Evolutionary conservation across 1,284 basidiomycete species (phyloP), one percentile per base, ranked within the genome.

Genomic region (Apiotrichum gamsii): DNA sequence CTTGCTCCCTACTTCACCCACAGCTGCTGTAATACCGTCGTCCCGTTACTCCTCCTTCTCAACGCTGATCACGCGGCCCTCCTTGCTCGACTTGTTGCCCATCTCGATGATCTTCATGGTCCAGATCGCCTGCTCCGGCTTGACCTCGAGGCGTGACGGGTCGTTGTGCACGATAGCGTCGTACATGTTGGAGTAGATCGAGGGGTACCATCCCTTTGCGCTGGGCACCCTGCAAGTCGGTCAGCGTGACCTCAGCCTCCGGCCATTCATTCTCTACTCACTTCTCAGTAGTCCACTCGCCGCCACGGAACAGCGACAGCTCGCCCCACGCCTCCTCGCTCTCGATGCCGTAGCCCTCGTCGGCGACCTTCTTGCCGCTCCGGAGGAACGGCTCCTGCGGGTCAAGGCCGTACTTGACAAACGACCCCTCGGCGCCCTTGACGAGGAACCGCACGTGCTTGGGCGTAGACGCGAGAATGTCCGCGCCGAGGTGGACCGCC

Each of bases 341-440:
- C 49, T 59, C 58, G 20, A 53, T 38, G 18, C 52, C 50, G 39
- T 54, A 50, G 39, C 60, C 61, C 38, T 52, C 32, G 41, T 54
- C 43, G 43, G 31, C 45, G 10, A 53, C 49, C 38, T 48, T 49
- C 39, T 56, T 59, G 19, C 54, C 54, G 10, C 36, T 39, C 37
- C 57, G 69, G 31, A 75, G 62, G 53, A 73, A 69, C 10, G 81
- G 81, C 70, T 90, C 88, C 64, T 90, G 87, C 3, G 81, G 73
- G 66, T 90, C 87, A 33, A 88, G 68, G 2, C 86, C 87, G 60
- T 77, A 80, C 70, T 93, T 91, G 52, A 78, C 73, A 67, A 79
- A 90, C 3, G 80, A 79, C 25, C 85, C 89, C 53, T 78, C 77
- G 19, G 80, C 81, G 16, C 87, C 73, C 45, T 68, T 67, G 45